These are phyloP conservation scores for Asterella californica DNA, from an alignment of 225 moss, liverwort and hornwort species.

Conservation along the genomic window DNA sequence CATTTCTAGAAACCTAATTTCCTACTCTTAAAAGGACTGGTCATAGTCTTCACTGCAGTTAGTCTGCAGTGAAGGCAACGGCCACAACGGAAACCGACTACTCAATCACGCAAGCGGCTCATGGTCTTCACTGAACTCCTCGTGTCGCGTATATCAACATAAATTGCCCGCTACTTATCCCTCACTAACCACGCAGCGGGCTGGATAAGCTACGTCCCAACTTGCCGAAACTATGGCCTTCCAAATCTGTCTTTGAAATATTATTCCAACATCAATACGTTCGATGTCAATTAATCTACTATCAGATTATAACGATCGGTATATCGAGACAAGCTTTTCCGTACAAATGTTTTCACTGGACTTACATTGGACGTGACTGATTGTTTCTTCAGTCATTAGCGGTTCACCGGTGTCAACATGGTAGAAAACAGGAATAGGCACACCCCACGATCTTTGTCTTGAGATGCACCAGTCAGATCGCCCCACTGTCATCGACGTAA, in stretches of 20 bases:
- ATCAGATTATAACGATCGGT: neutral
- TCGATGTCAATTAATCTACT: no score
- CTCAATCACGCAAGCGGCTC: neutral
- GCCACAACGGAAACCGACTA: neutral
- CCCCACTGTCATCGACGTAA: slow-evolving; percentile 90
- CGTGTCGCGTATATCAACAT: no score
- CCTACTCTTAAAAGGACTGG: no score
- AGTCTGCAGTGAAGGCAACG: no score
- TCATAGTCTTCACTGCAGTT: no score
- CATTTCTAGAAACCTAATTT: no score
- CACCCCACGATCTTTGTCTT: slow-evolving; percentile 96
- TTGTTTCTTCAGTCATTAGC: slow-evolving; percentile 80
- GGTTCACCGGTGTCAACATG: slow-evolving; percentile 72
- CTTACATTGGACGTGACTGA: slow-evolving; percentile 76
- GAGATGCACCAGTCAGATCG: slow-evolving; percentile 99
- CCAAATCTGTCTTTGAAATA: no score
- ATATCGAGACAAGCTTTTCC: neutral
- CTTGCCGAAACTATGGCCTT: no score
- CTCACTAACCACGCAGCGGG: no score
- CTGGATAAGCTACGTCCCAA: no score
- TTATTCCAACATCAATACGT: no score
- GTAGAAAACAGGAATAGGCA: slow-evolving; percentile 96
- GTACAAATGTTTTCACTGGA: neutral
- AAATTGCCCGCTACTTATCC: no score
- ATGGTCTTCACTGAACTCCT: neutral